phyloP scores from a whole-genome alignment of 2,329 filamentous ascomycete species.

The Venturia pyrina region DNA sequence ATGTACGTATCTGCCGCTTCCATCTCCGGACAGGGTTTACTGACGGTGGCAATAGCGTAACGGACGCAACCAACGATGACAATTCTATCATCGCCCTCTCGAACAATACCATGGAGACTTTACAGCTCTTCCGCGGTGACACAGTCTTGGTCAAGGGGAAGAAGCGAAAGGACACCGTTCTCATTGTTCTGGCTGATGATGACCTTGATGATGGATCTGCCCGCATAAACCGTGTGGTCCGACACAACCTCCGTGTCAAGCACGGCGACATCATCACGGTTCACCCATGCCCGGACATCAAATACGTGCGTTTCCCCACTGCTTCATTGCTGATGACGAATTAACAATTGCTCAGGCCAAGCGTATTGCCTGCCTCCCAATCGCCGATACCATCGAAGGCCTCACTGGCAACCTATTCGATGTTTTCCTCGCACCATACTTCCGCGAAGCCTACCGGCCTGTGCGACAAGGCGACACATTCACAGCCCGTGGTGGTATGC shows the following conservation, averaged over 20 bases:
- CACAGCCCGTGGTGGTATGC: constrained; percentile 95
- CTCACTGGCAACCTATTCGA: constrained; percentile 97
- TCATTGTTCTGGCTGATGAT: constrained; percentile 95
- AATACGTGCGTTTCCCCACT: constrained; percentile 71
- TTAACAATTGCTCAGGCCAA: constrained; percentile 59
- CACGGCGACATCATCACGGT: constrained; percentile 97
- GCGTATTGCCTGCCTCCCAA: constrained; percentile 94
- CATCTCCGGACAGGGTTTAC: constrained; percentile 12
- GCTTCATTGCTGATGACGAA: constrained; percentile 16
- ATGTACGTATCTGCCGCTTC: constrained; percentile 53
- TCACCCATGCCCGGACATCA: constrained; percentile 97
- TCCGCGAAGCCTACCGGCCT: constrained; percentile 96
- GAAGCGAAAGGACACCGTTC: constrained; percentile 97
- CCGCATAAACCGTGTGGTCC: constrained; percentile 95
- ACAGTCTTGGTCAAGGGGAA: constrained; percentile 98
- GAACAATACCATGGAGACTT: constrained; percentile 96
- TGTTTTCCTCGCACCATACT: constrained; percentile 98
- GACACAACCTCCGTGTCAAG: constrained; percentile 97
- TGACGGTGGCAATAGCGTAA: constrained; percentile 58
- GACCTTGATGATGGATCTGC: constrained; percentile 96
- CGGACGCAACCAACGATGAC: constrained; percentile 97
- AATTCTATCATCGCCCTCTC: constrained; percentile 98
- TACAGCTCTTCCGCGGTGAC: constrained; percentile 97
- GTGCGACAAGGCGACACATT: constrained; percentile 96
- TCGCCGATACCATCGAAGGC: constrained; percentile 96